phyloP scores from a whole-genome alignment of 2,329 filamentous ascomycete genomes.

The Teratosphaeria epicoccoides region DNA sequence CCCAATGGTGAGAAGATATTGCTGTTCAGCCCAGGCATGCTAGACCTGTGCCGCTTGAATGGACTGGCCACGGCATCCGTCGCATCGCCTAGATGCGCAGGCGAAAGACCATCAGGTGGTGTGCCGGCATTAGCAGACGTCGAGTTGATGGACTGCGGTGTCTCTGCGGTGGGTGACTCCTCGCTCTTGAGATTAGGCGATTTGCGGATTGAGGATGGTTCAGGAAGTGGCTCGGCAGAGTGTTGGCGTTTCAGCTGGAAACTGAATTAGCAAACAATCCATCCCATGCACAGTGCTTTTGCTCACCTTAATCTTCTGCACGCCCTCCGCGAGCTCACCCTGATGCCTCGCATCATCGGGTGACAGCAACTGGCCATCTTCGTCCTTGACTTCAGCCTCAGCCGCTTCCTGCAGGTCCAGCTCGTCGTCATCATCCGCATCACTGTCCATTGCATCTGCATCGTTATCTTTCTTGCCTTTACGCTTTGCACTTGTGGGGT shows the following conservation, averaged over 20 bases:
- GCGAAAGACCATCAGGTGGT: slow-evolving; percentile 20
- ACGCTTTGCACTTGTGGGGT: slow-evolving; percentile 37
- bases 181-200: slow-evolving; percentile 30
- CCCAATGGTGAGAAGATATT: slow-evolving; percentile 9
- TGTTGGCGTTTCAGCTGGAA: slow-evolving; percentile 67
- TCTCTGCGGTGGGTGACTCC: slow-evolving; percentile 34
- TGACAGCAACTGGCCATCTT: slow-evolving; percentile 44
- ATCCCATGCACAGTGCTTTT: neutral
- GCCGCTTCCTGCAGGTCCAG: slow-evolving; percentile 53
- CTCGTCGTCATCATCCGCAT: slow-evolving; percentile 57
- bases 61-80: slow-evolving; percentile 55
- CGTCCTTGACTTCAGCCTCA: slow-evolving; percentile 52
- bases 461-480: slow-evolving; percentile 42
- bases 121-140: slow-evolving; percentile 22
- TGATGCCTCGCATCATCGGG: slow-evolving; percentile 63
- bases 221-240: slow-evolving; percentile 56
- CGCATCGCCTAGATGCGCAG: slow-evolving; percentile 22
- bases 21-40: slow-evolving; percentile 34
- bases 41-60: slow-evolving; percentile 64
- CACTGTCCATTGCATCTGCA: slow-evolving; percentile 65
- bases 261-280: neutral
- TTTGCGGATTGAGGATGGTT: slow-evolving; percentile 29
- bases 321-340: slow-evolving; percentile 67
- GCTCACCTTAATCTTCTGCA: slow-evolving; percentile 68
- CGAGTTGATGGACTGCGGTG: slow-evolving; percentile 26